phyloP scores from a whole-genome alignment of 257 asterid genomes.

The Solanum stenotomum region DNA sequence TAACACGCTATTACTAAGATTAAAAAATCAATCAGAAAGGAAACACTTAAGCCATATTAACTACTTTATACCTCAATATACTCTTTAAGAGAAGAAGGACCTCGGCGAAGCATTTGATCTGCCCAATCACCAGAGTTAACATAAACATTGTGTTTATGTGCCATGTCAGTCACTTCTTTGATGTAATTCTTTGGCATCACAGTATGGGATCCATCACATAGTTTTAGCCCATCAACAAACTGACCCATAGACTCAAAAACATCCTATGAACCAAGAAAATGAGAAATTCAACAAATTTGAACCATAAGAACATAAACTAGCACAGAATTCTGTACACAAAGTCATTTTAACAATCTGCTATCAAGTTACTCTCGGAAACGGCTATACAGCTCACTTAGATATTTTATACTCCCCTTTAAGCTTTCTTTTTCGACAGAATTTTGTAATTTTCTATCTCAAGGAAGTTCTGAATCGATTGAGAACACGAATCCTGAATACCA shows the following conservation, averaged over 20 bases:
- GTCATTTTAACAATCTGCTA: background rate
- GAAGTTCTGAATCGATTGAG: background rate
- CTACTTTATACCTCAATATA: constrained; percentile 44
- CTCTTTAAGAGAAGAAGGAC: constrained; percentile 64
- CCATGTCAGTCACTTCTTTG: constrained; percentile 63
- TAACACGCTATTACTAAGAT: background rate
- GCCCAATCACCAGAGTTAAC: constrained; percentile 81
- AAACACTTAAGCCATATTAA: background rate
- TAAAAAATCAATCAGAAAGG: background rate
- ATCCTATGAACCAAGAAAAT: constrained; percentile 32
- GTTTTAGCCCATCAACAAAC: constrained; percentile 82
- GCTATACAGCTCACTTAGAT: background rate
- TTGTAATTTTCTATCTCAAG: background rate
- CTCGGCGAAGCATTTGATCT: constrained; percentile 49
- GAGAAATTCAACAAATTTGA: background rate
- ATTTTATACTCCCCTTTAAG: background rate
- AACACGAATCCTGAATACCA: background rate
- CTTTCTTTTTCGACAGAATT: background rate
- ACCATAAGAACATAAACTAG: background rate
- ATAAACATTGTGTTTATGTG: constrained; percentile 74
- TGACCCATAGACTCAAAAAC: constrained; percentile 76
- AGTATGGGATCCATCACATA: constrained; percentile 76
- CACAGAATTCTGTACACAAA: background rate
- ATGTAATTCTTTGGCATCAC: constrained; percentile 52
- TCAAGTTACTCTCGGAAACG: background rate